Conservation (phyloP, 192 early-diverging fungal species). For the Ambispora gerdemannii region DNA sequence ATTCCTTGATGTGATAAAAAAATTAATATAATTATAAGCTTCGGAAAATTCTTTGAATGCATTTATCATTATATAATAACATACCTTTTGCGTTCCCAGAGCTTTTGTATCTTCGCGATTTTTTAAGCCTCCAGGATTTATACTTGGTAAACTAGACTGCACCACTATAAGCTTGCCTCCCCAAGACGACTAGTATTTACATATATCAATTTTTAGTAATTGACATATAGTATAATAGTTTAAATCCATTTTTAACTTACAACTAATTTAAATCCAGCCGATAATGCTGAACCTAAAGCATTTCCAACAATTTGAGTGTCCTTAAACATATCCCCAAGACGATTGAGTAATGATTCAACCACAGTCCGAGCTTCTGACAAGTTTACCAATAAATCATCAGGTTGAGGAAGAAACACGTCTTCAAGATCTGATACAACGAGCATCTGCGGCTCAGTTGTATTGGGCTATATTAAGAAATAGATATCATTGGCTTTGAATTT, state of each 20-base stretch:
- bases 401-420: slow-evolving; percentile 84
- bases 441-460: slow-evolving; percentile 86
- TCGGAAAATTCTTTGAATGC: neutral
- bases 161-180: slow-evolving; percentile 90
- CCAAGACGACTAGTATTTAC: slow-evolving; percentile 67
- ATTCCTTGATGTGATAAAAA: slow-evolving; percentile 53
- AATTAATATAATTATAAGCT: neutral
- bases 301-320: slow-evolving; percentile 75
- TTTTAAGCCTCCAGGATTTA: slow-evolving; percentile 78
- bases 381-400: slow-evolving; percentile 85
- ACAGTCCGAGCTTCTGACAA: slow-evolving; percentile 75
- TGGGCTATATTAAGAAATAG: slow-evolving; percentile 27
- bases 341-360: slow-evolving; percentile 69
- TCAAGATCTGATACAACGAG: slow-evolving; percentile 89
- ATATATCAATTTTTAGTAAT: too few relatives aligned
- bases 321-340: slow-evolving; percentile 82
- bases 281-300: slow-evolving; percentile 78
- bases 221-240: too few relatives aligned
- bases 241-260: slow-evolving; percentile 36
- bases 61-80: neutral
- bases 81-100: slow-evolving; percentile 82
- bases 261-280: slow-evolving; percentile 78
- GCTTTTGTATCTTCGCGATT: slow-evolving; percentile 80
- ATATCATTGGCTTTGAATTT: neutral
- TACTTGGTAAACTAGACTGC: slow-evolving; percentile 78